Base-by-base conservation (phyloP, 352 stramenopile species). In the Phytophthora rubi region DNA sequence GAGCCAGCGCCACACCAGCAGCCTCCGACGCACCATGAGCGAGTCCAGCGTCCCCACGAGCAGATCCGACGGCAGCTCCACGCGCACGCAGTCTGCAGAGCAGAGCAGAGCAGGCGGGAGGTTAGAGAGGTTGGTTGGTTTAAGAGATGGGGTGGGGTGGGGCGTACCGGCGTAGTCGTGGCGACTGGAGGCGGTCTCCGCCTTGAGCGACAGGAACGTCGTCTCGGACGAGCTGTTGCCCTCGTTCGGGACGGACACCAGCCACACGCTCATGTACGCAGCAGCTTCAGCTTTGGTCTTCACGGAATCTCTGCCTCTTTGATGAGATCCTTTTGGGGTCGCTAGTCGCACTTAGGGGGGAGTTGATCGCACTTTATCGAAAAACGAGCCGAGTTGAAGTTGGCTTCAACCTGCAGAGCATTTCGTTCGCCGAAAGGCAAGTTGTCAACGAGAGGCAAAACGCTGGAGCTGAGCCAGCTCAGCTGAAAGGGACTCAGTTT, bases 41-140 rank as follows among this genome's bases (percentile, higher is more conserved):
- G 90, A 98, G 79, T 99, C 97, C 35, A 99, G 83, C 32, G 98
- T 99, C 9, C 98, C 98, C 13, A 99, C 97, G 35, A 98, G 91
- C 66, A 99, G 82, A 59, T 97, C 96, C 15, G 86, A 92, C 35
- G 97, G 97, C 45, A 99, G 73, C 53, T 97, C 89, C 53, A 98
- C 91, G 16, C 90, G 85, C 59, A 89, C 86, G 57, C 86, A 90
- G 57, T 97, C 88, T 84, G 51, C 18, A 51, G 8, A 37, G 28
- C 21, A 12, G 33, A 21, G 15, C 53, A 12, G 33, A 21, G 15
- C 53, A 16, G 54, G 57, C 52, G 35, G 60, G 15, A 54, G 26
- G 21, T 58, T 18, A 65, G 39, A 49, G 32, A 67, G 23, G 49
- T 30, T 13, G 18, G 39, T 21, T 21, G 39, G 16, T 6, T 28